Evolutionary conservation across 306 rosid species (phyloP), one percentile per base, ranked within the genome.

Genomic region (Vigna nakashimae): DNA sequence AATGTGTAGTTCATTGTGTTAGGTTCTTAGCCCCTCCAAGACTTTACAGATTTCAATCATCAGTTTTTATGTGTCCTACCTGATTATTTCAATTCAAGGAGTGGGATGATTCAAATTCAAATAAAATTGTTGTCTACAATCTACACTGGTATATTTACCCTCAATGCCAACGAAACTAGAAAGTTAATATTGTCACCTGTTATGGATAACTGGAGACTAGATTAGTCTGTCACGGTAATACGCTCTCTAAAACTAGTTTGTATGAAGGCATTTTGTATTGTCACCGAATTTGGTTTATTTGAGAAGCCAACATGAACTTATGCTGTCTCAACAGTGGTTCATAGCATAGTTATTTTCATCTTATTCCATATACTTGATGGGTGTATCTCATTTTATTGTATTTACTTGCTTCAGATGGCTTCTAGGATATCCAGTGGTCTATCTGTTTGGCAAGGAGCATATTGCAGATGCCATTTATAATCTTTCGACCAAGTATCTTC

Each of bases 391-490:
- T 42, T 65, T 64, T 59, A 20, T 14, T 34, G 56, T 84, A 28
- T 83, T 73, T 74, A 42, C 82, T 75, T 84, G 82, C 70, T 75
- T 51, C 92, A 91, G 97, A 79, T 94, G 98, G 98, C 96, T 94
- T 86, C 96, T 94, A 77, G 96, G 98, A 40, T 93, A 93, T 65
- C 97, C 98, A 22, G 87, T 93, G 66, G 96, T 87, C 68, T 93
- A 91, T 78, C 71, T 88, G 66, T 91, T 93, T 60, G 79, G 91
- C 81, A 91, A 87, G 88, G 94, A 91, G 50, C 91, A 83, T 71
- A 85, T 86, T 65, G 70, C 91, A 20, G 88, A 89, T 55, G 93
- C 97, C 73, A 71, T 89, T 65, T 85, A 71, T 79, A 94, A 91
- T 84, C 93, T 94, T 71, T 90, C 97, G 4, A 81, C 89, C 79